Conservation (phyloP, 2,329 filamentous ascomycete species). For the Penicillium sp. region DNA sequence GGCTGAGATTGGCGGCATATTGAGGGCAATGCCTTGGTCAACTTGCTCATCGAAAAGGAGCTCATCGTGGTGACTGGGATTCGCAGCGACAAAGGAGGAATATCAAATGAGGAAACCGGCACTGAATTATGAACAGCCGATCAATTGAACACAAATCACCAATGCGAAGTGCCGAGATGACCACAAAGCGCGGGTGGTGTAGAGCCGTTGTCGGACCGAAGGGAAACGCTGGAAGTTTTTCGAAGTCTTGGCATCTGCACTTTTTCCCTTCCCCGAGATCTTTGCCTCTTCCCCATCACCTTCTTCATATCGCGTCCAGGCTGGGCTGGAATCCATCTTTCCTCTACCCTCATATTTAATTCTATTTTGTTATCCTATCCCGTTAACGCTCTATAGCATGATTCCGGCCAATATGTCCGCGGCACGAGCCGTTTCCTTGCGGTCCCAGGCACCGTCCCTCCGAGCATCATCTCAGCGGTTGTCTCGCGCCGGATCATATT, state of each 20-base stretch:
- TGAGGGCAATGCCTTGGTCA: constrained; percentile 34
- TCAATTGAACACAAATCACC: constrained; percentile 5
- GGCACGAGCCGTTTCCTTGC: constrained; percentile 38
- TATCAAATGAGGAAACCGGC: neutral
- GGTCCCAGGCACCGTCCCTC: constrained; percentile 33
- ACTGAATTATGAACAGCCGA: neutral
- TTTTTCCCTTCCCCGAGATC: constrained; percentile 34
- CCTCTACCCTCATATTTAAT: constrained; percentile 5
- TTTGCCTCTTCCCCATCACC: constrained; percentile 26
- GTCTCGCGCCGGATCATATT: constrained; percentile 33
- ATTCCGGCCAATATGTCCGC: constrained; percentile 40
- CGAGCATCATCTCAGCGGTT: constrained; percentile 36
- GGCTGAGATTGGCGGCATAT: constrained; percentile 30
- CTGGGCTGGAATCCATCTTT: constrained; percentile 14
- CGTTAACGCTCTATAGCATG: constrained; percentile 33
- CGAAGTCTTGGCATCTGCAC: constrained; percentile 38
- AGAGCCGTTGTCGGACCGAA: constrained; percentile 27
- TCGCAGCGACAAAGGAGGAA: neutral
- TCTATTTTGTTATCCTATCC: neutral
- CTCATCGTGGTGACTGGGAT: constrained; percentile 30
- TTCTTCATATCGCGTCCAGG: constrained; percentile 26
- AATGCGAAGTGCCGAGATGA: neutral
- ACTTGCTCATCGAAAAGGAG: constrained; percentile 30
- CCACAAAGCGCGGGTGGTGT: constrained; percentile 4
- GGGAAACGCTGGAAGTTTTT: constrained; percentile 37